Conservation (phyloP, 139 green algal species). For the Ettlia oleoabundans region DNA sequence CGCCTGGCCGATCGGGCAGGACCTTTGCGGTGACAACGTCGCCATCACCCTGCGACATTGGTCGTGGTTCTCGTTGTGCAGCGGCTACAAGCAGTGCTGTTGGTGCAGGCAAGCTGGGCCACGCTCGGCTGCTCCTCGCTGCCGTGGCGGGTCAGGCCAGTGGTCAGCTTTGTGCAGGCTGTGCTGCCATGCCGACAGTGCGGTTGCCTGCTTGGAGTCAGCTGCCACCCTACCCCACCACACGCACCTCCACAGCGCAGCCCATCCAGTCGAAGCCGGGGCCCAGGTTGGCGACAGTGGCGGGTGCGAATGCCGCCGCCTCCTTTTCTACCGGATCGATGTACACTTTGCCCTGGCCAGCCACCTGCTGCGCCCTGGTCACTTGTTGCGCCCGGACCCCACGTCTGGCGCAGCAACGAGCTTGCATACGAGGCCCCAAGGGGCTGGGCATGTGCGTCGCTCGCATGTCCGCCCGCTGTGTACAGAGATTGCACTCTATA, state of each 20-base stretch:
- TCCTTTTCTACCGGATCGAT: slow-evolving; percentile 39
- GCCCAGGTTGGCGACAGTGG: slow-evolving; percentile 96
- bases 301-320: slow-evolving; percentile 86
- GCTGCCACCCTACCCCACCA: too few relatives aligned
- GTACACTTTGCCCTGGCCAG: slow-evolving; percentile 28
- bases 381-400: background rate
- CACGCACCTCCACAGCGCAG: slow-evolving; percentile 90
- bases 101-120: background rate
- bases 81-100: too few relatives aligned
- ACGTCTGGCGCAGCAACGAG: background rate
- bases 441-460: background rate
- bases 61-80: too few relatives aligned
- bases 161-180: too few relatives aligned
- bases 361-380: slow-evolving; percentile 9
- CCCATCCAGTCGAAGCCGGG: slow-evolving; percentile 98
- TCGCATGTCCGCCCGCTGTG: background rate
- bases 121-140: too few relatives aligned
- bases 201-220: too few relatives aligned
- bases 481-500: background rate
- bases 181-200: too few relatives aligned
- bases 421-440: background rate
- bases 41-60: slow-evolving; percentile 77
- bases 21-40: slow-evolving; percentile 85
- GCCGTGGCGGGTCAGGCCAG: too few relatives aligned
- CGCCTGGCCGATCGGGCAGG: slow-evolving; percentile 67